Conservation (phyloP, 306 rosid species). For the Cajanus cajan region DNA sequence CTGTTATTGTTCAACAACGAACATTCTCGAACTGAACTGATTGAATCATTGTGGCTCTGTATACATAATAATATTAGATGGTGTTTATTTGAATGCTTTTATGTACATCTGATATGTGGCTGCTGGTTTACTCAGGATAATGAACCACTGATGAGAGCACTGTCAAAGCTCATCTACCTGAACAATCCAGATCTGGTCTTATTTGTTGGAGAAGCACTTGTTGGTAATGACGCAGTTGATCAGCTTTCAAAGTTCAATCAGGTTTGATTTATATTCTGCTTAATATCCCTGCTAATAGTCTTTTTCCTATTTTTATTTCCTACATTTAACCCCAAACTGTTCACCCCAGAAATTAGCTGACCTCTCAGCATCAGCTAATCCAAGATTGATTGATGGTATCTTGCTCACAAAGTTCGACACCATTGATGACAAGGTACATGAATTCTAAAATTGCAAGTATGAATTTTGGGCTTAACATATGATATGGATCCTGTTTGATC, state of each 20-base stretch:
- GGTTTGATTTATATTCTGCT: constrained; percentile 41
- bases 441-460: constrained; percentile 9
- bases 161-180: constrained; percentile 80
- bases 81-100: neutral
- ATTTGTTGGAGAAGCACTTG: constrained; percentile 83
- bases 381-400: constrained; percentile 79
- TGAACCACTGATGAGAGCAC: constrained; percentile 94
- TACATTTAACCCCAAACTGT: neutral
- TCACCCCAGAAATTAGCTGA: constrained; percentile 74
- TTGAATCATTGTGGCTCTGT: too few relatives aligned
- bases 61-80: neutral
- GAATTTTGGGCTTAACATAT: neutral
- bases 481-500: neutral
- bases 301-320: neutral
- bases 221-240: constrained; percentile 79
- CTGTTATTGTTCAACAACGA: neutral
- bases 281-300: constrained; percentile 25
- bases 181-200: constrained; percentile 87
- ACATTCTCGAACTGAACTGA: neutral
- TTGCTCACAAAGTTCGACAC: constrained; percentile 92
- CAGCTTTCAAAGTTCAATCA: constrained; percentile 91
- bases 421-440: constrained; percentile 80
- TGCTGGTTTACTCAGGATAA: constrained; percentile 62
- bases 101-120: neutral
- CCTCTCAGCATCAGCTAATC: constrained; percentile 54